Conservation (phyloP, 2,329 filamentous ascomycete genomes). For the Geoglossum cookeanum region DNA sequence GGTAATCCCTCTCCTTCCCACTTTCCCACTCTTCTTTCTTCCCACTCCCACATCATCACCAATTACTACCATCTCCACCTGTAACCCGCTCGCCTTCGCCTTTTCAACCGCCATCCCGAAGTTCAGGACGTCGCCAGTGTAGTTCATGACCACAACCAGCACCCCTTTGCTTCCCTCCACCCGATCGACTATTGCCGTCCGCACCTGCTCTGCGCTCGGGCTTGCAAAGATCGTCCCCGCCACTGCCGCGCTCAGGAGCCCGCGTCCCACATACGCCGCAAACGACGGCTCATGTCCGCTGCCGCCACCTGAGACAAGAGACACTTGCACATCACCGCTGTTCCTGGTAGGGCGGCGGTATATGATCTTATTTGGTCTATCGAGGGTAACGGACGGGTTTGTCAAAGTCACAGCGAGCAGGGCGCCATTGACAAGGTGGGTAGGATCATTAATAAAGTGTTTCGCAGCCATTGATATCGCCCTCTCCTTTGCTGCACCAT, state of each 20-base stretch:
- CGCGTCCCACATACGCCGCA: slow-evolving; percentile 63
- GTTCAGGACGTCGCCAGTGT: slow-evolving; percentile 71
- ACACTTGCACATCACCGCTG: slow-evolving; percentile 34
- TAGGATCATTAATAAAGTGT: slow-evolving; percentile 79
- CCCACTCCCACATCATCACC: slow-evolving; percentile 87
- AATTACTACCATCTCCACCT: slow-evolving; percentile 78
- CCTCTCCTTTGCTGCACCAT: not conserved
- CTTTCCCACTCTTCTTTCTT: slow-evolving; percentile 65
- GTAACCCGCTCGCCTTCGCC: slow-evolving; percentile 57
- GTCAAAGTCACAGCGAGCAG: slow-evolving; percentile 61
- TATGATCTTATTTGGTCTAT: slow-evolving; percentile 20
- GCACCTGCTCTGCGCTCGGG: slow-evolving; percentile 65
- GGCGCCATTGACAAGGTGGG: slow-evolving; percentile 56
- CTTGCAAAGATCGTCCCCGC: slow-evolving; percentile 77
- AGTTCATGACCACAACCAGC: slow-evolving; percentile 88
- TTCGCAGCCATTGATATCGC: slow-evolving; percentile 27
- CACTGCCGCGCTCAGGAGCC: slow-evolving; percentile 62
- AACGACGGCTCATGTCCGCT: slow-evolving; percentile 84
- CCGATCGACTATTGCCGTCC: slow-evolving; percentile 51
- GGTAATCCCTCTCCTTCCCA: slow-evolving; percentile 75
- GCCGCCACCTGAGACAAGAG: slow-evolving; percentile 73
- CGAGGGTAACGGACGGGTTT: slow-evolving; percentile 68
- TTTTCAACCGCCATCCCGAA: slow-evolving; percentile 91
- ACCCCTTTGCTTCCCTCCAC: slow-evolving; percentile 57
- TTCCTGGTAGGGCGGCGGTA: slow-evolving; percentile 32